Conservation (phyloP, 2,329 filamentous ascomycete species). For the Colletotrichum lindemuthianum region DNA sequence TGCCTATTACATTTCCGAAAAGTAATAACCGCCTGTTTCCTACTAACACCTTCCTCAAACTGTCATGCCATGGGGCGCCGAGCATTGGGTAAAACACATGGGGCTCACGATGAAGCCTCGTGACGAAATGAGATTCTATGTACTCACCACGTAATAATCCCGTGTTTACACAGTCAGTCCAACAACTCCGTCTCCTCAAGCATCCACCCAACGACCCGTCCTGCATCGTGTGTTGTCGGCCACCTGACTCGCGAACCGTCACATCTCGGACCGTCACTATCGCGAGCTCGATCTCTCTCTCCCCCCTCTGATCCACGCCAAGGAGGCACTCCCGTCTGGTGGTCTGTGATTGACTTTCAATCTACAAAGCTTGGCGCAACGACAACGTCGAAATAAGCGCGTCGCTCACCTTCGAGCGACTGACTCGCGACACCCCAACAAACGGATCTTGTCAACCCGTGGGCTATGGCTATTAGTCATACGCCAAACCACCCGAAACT, state of each 20-base stretch:
- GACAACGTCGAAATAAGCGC: conserved; percentile 19
- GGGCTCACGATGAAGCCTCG: too few relatives aligned
- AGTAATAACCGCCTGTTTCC: too few relatives aligned
- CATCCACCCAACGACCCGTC: too few relatives aligned
- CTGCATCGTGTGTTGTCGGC: background rate
- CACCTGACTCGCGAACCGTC: background rate
- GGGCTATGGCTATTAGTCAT: background rate
- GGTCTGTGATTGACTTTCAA: conserved; percentile 7
- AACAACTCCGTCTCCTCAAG: background rate
- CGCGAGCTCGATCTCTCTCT: conserved; percentile 4
- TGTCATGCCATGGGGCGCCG: too few relatives aligned
- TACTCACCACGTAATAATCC: background rate
- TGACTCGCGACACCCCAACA: conserved; percentile 7
- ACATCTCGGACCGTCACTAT: conserved; percentile 15
- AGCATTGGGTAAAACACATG: too few relatives aligned
- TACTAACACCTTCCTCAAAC: too few relatives aligned
- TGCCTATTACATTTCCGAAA: too few relatives aligned
- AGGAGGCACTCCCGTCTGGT: conserved; percentile 9
- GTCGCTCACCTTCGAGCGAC: background rate
- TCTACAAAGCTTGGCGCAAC: conserved; percentile 19
- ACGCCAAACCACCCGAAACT: too few relatives aligned
- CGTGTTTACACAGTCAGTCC: background rate
- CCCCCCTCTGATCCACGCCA: conserved; percentile 20
- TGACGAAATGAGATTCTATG: too few relatives aligned
- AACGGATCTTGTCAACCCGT: background rate